Conservation (phyloP, 345 rosid genomes). For the Kernera saxatilis region DNA sequence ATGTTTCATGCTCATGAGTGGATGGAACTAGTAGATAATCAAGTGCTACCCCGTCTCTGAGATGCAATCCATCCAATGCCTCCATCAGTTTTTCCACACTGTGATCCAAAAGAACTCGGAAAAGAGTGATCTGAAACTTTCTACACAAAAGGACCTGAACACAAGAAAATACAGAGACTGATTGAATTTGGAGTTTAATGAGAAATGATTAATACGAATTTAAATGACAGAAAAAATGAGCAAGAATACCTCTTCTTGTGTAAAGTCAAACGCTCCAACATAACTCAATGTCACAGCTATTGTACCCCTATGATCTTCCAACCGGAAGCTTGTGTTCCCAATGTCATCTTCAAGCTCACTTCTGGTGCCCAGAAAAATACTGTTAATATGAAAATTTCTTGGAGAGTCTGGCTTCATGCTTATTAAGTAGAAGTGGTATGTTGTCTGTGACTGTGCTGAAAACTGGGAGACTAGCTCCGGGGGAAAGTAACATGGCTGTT, state of each 20-base stretch:
- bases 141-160: conserved; percentile 56
- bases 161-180: background rate
- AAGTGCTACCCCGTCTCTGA: conserved; percentile 23
- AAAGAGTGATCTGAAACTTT: conserved; percentile 59
- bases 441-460: conserved; percentile 5
- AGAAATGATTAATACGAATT: background rate
- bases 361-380: conserved; percentile 56
- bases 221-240: background rate
- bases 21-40: conserved; percentile 77
- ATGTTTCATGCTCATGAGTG: background rate
- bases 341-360: conserved; percentile 48
- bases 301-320: conserved; percentile 54
- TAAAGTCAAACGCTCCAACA: conserved; percentile 40
- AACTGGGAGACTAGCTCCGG: conserved; percentile 50
- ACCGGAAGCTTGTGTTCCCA: conserved; percentile 28
- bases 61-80: conserved; percentile 28
- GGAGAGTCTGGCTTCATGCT: conserved; percentile 41
- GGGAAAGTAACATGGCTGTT: conserved; percentile 70
- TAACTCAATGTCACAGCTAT: conserved; percentile 46
- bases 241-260: conserved; percentile 37
- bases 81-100: conserved; percentile 35
- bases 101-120: conserved; percentile 53
- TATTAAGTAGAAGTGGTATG: conserved; percentile 55
- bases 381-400: conserved; percentile 35
- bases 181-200: background rate